Base-by-base conservation (phyloP, 768 basidiomycete genomes). In the Auricularia sp. region DNA sequence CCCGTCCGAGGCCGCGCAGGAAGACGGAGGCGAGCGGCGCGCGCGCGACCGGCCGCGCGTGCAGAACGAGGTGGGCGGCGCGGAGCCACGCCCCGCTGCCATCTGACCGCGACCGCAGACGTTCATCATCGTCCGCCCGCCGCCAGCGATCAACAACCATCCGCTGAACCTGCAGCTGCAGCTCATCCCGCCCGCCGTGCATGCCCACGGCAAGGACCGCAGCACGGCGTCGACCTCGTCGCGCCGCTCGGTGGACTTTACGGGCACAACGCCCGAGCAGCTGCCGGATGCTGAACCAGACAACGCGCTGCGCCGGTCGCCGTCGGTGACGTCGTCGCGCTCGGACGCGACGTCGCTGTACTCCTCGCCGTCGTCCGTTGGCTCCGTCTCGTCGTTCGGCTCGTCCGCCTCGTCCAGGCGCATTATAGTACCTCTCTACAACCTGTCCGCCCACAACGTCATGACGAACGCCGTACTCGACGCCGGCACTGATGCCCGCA, bases 151-250 rank as follows among this genome's bases (percentile, higher is more conserved):
- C 70, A 80, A 84, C n/a, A 90, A 89, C 67, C 92, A 95, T 68
- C 89, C 93, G 0, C 79, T 95, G 54, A 94, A 95, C 73, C 80
- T 96, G 0, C 94, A 97, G 70, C 87, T 97, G 11, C 94, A 97
- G 74, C 86, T 97, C 51, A 88, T 96, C 1, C 90, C 91, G 4
- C 88, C 86, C 51, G 56, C 56, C 4, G 24, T 34, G 24, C 11
- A 14, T 3, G 29, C 56, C 11, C 81, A 76, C 68, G 76, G 76
- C 63, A 84, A 77, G 67, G 77, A 78, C 18, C 76, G 75, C 18
- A 73, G 73, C 33, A 70, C 75, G 3, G 73, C 75, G 42, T 39
- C 58, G 14, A 45, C 62, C 11, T n/a, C 10, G 76, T 73, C 56
- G 24, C 74, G 80, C 21, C 79, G 81, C 64, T 81, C 83, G 33